phyloP scores from a whole-genome alignment of 441 rosid species.

The Syzygium malaccense region DNA sequence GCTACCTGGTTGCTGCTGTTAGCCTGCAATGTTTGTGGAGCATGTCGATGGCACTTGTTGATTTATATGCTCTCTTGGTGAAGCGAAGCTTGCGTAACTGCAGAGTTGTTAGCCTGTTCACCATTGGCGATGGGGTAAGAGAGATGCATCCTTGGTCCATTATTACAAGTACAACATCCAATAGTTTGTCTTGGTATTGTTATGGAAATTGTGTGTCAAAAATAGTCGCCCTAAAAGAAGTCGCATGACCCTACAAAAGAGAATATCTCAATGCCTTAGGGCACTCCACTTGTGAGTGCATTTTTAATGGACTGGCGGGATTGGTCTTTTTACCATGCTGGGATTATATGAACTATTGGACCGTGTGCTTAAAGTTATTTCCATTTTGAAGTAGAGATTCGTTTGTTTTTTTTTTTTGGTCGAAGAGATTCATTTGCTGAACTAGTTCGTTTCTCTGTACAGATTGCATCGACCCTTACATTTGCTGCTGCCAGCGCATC shows the following conservation, averaged over 20 bases:
- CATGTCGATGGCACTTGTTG: conserved; percentile 50
- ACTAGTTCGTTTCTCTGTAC: conserved; percentile 12
- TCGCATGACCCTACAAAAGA: not conserved
- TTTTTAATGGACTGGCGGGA: not conserved
- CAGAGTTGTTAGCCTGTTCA: conserved; percentile 33
- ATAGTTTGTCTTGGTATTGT: not conserved
- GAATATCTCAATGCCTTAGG: not conserved
- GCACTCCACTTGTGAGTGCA: not conserved
- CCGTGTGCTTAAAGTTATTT: not conserved
- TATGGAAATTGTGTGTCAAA: not conserved
- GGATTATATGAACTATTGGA: not conserved
- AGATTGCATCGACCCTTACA: conserved; percentile 71
- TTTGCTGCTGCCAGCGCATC: conserved; percentile 86
- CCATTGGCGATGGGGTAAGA: conserved; percentile 83
- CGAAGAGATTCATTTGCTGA: not conserved
- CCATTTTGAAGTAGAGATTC: not conserved
- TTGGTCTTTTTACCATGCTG: not conserved
- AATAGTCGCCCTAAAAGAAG: not conserved
- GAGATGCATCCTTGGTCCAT: not conserved
- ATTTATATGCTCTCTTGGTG: conserved; percentile 61
- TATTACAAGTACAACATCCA: not conserved
- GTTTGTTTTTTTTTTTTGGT: no score
- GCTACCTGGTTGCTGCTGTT: conserved; percentile 66
- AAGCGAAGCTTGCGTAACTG: conserved; percentile 53
- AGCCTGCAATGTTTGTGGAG: conserved; percentile 77